A percentile compares a stretch with the other conserved stretches of the same genome.
Conservation (phyloP, 2,329 filamentous ascomycete species). For the Myriosclerotinia curreyana region DNA sequence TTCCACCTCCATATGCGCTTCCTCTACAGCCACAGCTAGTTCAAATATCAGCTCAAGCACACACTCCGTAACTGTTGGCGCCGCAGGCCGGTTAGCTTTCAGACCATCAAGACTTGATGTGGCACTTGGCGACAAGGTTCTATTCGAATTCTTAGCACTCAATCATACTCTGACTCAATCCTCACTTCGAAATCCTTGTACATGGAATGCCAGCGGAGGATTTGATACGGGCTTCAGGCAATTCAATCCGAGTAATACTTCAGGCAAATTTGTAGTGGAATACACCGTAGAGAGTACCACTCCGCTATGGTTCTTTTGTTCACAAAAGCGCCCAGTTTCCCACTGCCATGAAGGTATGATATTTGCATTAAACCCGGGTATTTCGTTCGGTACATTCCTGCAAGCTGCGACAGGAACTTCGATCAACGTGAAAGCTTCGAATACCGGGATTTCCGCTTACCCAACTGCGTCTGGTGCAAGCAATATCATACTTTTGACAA, state of each 20-base stretch:
- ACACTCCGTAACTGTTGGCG: not conserved
- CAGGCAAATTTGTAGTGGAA: not conserved
- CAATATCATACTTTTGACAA: not conserved
- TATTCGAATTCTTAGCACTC: not conserved
- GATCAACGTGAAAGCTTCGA: not conserved
- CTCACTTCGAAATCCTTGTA: not conserved
- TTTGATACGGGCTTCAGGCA: not conserved
- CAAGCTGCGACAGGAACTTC: not conserved
- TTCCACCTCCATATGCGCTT: not conserved
- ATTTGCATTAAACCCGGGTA: not conserved
- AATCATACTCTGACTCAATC: not conserved
- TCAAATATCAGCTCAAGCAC: not conserved
- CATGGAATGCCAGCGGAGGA: not conserved
- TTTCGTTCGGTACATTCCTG: not conserved
- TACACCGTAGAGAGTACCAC: not conserved
- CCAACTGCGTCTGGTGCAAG: not conserved
- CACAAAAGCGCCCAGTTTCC: not conserved
- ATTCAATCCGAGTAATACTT: not conserved
- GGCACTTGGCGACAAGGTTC: not conserved
- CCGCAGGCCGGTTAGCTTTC: slow-evolving; percentile 1
- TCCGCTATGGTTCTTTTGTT: not conserved
- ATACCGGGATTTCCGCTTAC: not conserved
- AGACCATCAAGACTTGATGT: not conserved
- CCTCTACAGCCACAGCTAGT: not conserved
- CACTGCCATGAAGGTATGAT: not conserved